Evolutionary conservation across 176 grass and related monocot species (phyloP), one percentile per base, ranked within the genome.

Genomic region (Oryza australiensis): DNA sequence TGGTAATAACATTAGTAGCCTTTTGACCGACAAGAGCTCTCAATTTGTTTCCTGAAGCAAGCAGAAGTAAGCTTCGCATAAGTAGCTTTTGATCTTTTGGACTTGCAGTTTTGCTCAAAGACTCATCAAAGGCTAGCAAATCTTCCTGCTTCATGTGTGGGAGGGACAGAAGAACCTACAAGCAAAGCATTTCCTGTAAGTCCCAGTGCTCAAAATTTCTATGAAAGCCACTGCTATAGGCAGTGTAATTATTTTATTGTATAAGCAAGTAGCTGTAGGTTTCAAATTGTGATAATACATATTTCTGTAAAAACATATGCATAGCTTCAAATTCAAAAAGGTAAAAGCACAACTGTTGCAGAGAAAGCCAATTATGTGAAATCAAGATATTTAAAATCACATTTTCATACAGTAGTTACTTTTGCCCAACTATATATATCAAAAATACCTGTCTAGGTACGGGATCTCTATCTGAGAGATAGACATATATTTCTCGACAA

Each of bases 401-500:
- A 68, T 60, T 16, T 59, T 38, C 66, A 64, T 37, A 37, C 3
- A 74, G 24, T 26, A 43, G 33, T 49, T 26, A 66, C 41, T 71
- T 23, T 38, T n/a, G 34, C 9, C 73, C 26, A 64, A 64, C 26
- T 65, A 67, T 35, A 32, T 51, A 57, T 45, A 35, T 42, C 51
- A 74, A 72, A 66, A 77, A 35, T 75, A 98, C 95, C 95, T 93
- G 92, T 75, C 87, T 87, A 80, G 95, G 95, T 77, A 85, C 74
- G 71, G 95, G 87, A 74, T 95, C 87, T 85, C 85, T 83, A 72
- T 98, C 92, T 73, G 90, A 90, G 48, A 98, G 70, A 90, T 93
- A 98, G 29, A 95, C 66, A 80, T 98, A 98, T 94, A 98, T 98
- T 89, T 98, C 92, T 75, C 95, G 95, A 92, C 95, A 98, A 83